These are phyloP conservation scores for Euphorbia peplus DNA, from an alignment of 345 rosid genomes.

Conservation along the genomic window DNA sequence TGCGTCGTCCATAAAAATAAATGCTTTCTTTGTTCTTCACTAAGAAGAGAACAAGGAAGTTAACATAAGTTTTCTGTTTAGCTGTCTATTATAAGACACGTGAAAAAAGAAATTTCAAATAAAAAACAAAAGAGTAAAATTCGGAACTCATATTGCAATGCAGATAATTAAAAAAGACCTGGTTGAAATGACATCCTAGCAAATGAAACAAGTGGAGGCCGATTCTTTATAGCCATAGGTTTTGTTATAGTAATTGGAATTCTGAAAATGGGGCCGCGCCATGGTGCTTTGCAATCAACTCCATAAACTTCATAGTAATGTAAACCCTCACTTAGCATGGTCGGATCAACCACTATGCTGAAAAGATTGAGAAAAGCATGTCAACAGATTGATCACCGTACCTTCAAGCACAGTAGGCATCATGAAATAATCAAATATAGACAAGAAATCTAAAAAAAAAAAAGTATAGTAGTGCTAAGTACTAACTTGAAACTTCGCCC, in stretches of 20 bases:
- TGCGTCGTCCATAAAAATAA: neutral
- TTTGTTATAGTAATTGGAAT: constrained; percentile 82
- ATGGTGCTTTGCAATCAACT: constrained; percentile 88
- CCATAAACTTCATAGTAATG: constrained; percentile 91
- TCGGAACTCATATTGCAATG: neutral
- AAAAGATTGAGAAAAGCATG: constrained; percentile 18
- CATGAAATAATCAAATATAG: neutral
- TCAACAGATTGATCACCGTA: neutral
- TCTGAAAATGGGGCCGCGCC: constrained; percentile 92
- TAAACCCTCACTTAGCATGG: constrained; percentile 71
- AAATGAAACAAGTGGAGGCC: constrained; percentile 71
- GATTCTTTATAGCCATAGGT: constrained; percentile 55
- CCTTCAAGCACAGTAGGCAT: neutral
- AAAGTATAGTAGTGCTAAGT: constrained; percentile 21
- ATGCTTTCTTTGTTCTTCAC: neutral
- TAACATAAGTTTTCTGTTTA: neutral
- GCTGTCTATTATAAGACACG: neutral
- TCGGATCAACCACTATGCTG: constrained; percentile 94
- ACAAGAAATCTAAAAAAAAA: neutral
- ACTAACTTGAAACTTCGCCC: constrained; percentile 97
- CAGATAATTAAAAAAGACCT: constrained; percentile 40
- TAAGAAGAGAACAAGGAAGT: neutral
- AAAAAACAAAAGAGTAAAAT: neutral
- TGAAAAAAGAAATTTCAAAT: neutral
- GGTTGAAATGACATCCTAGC: constrained; percentile 75